These are phyloP conservation scores for Boletus chippewaensis DNA, from an alignment of 1,284 basidiomycete species.

Conservation along the genomic window DNA sequence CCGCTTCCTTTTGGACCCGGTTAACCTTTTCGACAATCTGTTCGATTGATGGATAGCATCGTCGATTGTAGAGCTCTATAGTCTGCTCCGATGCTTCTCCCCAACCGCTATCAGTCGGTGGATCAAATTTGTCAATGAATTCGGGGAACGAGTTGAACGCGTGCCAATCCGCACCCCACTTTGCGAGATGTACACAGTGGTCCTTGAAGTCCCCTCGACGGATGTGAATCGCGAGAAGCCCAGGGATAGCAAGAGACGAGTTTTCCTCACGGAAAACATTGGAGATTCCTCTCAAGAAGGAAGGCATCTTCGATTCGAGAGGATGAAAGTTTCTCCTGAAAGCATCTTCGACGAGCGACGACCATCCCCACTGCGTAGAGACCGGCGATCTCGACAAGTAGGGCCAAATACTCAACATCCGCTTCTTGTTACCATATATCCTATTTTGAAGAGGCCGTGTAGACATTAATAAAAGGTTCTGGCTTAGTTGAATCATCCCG, in stretches of 20 bases:
- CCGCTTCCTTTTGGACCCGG: constrained; percentile 24
- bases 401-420: constrained; percentile 35
- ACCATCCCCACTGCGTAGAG: constrained; percentile 36
- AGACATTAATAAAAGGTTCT: constrained; percentile 3
- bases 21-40: constrained; percentile 37
- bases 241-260: constrained; percentile 24
- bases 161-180: constrained; percentile 37
- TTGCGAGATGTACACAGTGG: constrained; percentile 44
- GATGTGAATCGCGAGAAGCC: constrained; percentile 51
- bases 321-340: constrained; percentile 31
- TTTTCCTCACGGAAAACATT: neutral
- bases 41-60: constrained; percentile 39
- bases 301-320: constrained; percentile 22
- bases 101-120: constrained; percentile 20
- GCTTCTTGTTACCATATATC: constrained; percentile 31
- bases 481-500: neutral
- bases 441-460: constrained; percentile 15
- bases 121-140: constrained; percentile 34
- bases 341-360: constrained; percentile 33
- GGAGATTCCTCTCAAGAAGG: constrained; percentile 1
- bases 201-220: constrained; percentile 53
- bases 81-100: constrained; percentile 22
- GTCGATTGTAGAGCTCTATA: constrained; percentile 29
- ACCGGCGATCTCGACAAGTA: constrained; percentile 35
- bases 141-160: constrained; percentile 40